Conservation (phyloP, 2,329 filamentous ascomycete species). For the Colletotrichum sublineola region DNA sequence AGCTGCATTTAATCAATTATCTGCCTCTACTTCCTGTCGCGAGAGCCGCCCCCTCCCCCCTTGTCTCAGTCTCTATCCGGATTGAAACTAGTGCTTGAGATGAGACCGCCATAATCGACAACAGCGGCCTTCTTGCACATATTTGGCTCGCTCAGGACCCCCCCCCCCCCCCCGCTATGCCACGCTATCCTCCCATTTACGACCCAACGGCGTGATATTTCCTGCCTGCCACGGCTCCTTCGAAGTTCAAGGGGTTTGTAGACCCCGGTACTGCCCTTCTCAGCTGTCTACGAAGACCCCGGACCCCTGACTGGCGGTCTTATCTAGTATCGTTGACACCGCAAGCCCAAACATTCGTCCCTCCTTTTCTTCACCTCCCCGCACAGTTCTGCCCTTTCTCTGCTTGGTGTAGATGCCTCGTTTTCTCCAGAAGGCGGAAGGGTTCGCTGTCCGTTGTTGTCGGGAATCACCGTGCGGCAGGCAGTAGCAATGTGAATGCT, state of each 20-base stretch:
- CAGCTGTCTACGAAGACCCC: not conserved
- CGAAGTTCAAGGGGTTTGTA: not conserved
- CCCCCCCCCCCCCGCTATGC: not conserved
- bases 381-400: not conserved
- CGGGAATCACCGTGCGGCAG: not conserved
- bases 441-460: not conserved
- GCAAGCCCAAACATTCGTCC: not conserved
- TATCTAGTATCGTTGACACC: not conserved
- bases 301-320: slow-evolving; percentile 4
- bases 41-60: not conserved
- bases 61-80: not conserved
- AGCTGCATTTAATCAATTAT: not conserved
- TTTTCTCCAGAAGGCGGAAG: not conserved
- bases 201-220: not conserved
- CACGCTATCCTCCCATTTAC: not conserved
- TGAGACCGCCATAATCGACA: slow-evolving; percentile 14
- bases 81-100: slow-evolving; percentile 7
- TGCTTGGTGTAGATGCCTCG: not conserved
- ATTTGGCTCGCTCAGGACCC: not conserved
- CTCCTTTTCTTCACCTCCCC: not conserved
- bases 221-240: not conserved
- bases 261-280: not conserved
- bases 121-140: not conserved
- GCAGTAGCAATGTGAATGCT: not conserved
- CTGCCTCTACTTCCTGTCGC: not conserved